These are phyloP conservation scores for Dichomitus squalens DNA, from an alignment of 1,284 basidiomycete species.

Conservation along the genomic window DNA sequence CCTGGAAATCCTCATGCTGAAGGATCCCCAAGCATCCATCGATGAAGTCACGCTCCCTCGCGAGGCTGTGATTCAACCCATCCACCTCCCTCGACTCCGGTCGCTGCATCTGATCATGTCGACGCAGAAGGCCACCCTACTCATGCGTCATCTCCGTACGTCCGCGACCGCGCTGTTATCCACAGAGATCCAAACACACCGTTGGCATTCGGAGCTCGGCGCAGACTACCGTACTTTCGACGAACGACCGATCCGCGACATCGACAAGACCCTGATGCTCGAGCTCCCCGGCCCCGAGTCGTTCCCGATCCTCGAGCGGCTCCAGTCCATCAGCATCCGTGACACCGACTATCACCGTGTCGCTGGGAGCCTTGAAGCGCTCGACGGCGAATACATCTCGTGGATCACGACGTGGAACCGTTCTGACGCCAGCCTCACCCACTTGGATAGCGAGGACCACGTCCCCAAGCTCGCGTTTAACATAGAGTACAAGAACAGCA, in stretches of 20 bases:
- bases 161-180: not conserved
- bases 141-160: not conserved
- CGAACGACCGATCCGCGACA: not conserved
- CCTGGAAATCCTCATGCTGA: not conserved
- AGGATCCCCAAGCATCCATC: not conserved
- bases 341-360: not conserved
- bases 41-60: not conserved
- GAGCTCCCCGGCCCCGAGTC: not conserved
- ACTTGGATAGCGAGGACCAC: not conserved
- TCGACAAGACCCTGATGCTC: not conserved
- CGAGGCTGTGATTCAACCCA: not conserved
- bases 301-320: not conserved
- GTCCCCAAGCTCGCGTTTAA: not conserved
- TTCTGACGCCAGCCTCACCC: not conserved
- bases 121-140: not conserved
- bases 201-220: not conserved
- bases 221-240: not conserved
- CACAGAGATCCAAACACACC: not conserved
- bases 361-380: not conserved
- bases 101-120: not conserved
- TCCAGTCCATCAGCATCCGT: constrained; percentile 1
- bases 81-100: not conserved
- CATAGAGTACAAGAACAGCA: not conserved
- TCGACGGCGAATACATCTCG: not conserved
- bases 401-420: not conserved